phyloP scores from a whole-genome alignment of 352 stramenopile species.

The Phytopythium chamaehyphon region DNA sequence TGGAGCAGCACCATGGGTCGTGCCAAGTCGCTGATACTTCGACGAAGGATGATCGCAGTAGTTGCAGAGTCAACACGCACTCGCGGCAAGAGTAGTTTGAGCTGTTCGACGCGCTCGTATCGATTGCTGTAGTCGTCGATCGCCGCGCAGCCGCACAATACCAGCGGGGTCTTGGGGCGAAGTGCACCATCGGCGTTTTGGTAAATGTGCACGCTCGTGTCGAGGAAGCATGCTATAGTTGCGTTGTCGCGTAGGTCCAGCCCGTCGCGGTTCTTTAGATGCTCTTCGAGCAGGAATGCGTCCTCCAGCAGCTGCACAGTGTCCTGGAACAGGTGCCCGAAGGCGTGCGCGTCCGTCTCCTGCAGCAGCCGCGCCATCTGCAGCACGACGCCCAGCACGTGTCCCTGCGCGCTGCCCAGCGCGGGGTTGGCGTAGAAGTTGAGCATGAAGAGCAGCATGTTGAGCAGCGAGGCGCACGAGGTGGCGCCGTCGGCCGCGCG shows the following conservation, averaged over 20 bases:
- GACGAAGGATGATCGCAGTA: conserved; percentile 27
- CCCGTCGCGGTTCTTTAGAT: conserved; percentile 23
- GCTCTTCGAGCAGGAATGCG: conserved; percentile 50
- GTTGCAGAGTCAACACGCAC: conserved; percentile 40
- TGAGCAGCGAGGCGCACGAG: conserved; percentile 46
- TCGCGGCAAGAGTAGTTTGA: conserved; percentile 45
- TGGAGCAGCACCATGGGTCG: conserved; percentile 31
- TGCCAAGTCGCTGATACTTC: conserved; percentile 25
- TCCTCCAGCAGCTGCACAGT: conserved; percentile 51
- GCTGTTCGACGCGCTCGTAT: conserved; percentile 29
- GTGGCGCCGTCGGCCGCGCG: not conserved
- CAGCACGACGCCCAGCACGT: conserved; percentile 41
- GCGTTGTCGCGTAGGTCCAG: conserved; percentile 16
- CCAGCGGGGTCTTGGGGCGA: conserved; percentile 21
- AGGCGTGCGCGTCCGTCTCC: conserved; percentile 45
- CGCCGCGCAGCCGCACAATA: conserved; percentile 46
- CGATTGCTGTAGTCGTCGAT: conserved; percentile 21
- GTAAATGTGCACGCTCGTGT: conserved; percentile 62
- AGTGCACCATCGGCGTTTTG: conserved; percentile 52
- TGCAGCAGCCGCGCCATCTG: conserved; percentile 56
- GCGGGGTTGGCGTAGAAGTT: conserved; percentile 54
- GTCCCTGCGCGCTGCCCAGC: conserved; percentile 31
- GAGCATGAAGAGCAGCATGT: conserved; percentile 73
- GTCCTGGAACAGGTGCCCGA: conserved; percentile 64
- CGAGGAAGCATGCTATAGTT: conserved; percentile 42